Evolutionary conservation across 2,329 filamentous ascomycete species (phyloP).

Genomic region (Fusarium zealandicum): DNA sequence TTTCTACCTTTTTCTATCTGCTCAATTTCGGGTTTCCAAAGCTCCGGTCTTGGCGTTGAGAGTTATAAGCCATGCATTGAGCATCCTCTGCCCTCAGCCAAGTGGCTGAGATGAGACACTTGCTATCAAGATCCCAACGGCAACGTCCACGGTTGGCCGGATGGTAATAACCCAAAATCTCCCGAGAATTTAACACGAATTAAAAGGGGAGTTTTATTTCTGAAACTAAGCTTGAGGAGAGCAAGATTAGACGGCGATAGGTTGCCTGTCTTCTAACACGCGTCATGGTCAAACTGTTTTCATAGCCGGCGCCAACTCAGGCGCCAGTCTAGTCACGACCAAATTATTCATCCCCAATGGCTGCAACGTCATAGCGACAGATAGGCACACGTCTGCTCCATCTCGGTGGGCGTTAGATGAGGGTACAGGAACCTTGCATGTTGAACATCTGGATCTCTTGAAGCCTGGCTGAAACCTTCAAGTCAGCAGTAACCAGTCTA

Average conservation of each 20-base stretch:
- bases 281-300: slow-evolving; percentile 12
- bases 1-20: background rate
- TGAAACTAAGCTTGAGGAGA: background rate
- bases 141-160: background rate
- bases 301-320: slow-evolving; percentile 17
- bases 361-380: slow-evolving; percentile 9
- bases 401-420: background rate
- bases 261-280: background rate
- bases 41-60: background rate
- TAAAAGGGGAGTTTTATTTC: background rate
- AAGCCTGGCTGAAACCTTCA: slow-evolving; percentile 11
- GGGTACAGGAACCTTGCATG: background rate
- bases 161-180: background rate
- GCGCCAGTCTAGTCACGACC: slow-evolving; percentile 13
- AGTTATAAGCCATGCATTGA: background rate
- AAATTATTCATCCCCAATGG: slow-evolving; percentile 13
- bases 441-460: slow-evolving; percentile 16
- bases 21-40: background rate
- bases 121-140: background rate
- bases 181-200: background rate
- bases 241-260: too few relatives aligned
- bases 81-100: background rate
- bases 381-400: background rate
- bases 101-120: slow-evolving; percentile 7
- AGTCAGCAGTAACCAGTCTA: slow-evolving; percentile 20